Conservation (phyloP, 345 rosid species). For the Eucalyptus marginata region DNA sequence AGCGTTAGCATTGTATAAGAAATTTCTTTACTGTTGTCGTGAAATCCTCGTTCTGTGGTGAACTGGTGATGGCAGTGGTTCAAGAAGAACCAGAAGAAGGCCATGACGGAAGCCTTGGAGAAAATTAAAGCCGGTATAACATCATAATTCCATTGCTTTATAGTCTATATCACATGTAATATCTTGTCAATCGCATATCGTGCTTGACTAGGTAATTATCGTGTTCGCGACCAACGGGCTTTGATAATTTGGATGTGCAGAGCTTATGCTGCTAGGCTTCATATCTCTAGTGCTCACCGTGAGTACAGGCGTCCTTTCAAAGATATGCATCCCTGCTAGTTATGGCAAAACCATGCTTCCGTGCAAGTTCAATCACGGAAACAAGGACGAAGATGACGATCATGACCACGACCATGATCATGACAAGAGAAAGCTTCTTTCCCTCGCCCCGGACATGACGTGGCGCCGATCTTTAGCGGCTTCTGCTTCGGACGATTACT, state of each 20-base stretch:
- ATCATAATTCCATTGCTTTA: neutral
- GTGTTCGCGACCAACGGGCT: neutral
- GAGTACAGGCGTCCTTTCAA: constrained; percentile 15
- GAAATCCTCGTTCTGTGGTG: neutral
- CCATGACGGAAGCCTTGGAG: constrained; percentile 48
- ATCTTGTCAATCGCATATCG: rapidly evolving
- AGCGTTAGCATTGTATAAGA: neutral
- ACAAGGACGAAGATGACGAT: neutral
- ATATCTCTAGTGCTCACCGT: constrained; percentile 43
- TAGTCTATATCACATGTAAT: neutral
- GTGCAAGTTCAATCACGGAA: constrained; percentile 6
- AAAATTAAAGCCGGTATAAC: constrained; percentile 40
- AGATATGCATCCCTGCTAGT: constrained; percentile 29
- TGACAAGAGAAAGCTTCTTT: constrained; percentile 21
- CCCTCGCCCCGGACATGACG: neutral
- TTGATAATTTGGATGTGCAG: constrained; percentile 8
- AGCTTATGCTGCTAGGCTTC: constrained; percentile 58
- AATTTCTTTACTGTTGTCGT: neutral
- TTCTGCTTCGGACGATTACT: constrained; percentile 4
- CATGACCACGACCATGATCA: neutral
- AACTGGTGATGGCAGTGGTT: constrained; percentile 24
- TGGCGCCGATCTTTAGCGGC: constrained; percentile 28
- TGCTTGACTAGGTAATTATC: neutral
- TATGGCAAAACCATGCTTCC: constrained; percentile 42
- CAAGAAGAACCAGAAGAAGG: constrained; percentile 33